phyloP scores from a whole-genome alignment of 257 asterid species.

The Solanum chmielewskii region DNA sequence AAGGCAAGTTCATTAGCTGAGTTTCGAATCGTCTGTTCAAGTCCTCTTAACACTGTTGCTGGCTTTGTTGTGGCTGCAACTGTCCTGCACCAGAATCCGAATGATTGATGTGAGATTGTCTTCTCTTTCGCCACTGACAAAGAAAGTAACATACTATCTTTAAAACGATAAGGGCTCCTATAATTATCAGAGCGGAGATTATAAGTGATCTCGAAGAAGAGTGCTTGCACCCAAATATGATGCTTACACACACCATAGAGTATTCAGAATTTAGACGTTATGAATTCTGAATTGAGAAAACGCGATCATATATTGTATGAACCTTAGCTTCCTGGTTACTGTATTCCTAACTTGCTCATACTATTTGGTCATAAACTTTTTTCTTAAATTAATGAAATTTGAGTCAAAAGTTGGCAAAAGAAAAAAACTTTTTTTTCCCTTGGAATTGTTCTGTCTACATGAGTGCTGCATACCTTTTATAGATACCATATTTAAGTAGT shows the following conservation, averaged over 20 bases:
- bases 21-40: background rate
- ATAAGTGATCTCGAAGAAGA: conserved; percentile 19
- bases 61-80: background rate
- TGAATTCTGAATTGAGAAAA: background rate
- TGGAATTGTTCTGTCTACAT: background rate
- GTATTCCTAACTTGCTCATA: background rate
- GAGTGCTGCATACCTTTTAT: background rate
- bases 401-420: background rate
- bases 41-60: background rate
- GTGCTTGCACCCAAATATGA: conserved; percentile 42
- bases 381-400: background rate
- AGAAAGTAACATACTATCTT: conserved; percentile 20
- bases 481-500: background rate
- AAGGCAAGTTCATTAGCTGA: background rate
- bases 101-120: background rate
- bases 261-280: background rate
- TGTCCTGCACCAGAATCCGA: background rate
- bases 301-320: background rate
- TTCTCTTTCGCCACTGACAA: conserved; percentile 5
- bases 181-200: conserved; percentile 29
- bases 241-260: conserved; percentile 38
- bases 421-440: background rate
- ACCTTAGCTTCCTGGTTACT: background rate
- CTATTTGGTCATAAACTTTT: background rate
- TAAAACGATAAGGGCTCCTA: conserved; percentile 23